Conservation (phyloP, 2,329 filamentous ascomycete species). For the Exophiala viscosa region DNA sequence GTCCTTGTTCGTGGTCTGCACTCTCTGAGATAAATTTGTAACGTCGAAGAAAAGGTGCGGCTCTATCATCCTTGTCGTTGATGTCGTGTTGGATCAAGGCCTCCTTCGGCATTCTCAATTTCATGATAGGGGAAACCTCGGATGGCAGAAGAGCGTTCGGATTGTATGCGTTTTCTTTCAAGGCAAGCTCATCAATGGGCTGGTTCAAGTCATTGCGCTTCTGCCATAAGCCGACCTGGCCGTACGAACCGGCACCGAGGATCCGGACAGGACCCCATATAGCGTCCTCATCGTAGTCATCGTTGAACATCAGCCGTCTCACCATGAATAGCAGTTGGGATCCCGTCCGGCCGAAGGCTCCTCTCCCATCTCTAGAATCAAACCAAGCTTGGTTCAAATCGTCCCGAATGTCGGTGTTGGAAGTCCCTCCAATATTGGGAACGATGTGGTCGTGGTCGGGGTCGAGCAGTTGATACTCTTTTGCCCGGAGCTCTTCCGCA, state of each 20-base stretch:
- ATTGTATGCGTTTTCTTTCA: constrained; percentile 12
- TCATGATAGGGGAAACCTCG: background rate
- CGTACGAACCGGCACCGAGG: constrained; percentile 18
- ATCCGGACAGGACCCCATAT: constrained; percentile 20
- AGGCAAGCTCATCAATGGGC: constrained; percentile 16
- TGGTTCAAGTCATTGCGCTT: constrained; percentile 13
- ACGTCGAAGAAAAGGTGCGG: constrained; percentile 14
- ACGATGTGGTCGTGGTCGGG: no score
- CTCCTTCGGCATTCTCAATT: constrained; percentile 8
- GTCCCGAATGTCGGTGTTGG: background rate
- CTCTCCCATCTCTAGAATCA: constrained; percentile 3
- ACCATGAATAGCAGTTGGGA: constrained; percentile 1
- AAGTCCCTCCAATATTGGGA: no score
- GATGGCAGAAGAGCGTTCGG: no score
- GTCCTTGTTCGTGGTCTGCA: background rate
- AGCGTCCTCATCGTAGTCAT: constrained; percentile 4
- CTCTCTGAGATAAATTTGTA: constrained; percentile 17
- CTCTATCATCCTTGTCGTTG: constrained; percentile 6
- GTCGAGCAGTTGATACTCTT: background rate
- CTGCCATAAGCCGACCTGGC: constrained; percentile 22
- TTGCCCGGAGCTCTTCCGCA: background rate
- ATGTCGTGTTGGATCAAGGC: constrained; percentile 17
- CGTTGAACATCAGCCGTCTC: constrained; percentile 3
- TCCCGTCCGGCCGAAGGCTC: constrained; percentile 5
- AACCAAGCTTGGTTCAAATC: constrained; percentile 2